Evolutionary conservation across 495 filamentous ascomycete species (phyloP).

Genomic region (Entonaema liquescens): DNA sequence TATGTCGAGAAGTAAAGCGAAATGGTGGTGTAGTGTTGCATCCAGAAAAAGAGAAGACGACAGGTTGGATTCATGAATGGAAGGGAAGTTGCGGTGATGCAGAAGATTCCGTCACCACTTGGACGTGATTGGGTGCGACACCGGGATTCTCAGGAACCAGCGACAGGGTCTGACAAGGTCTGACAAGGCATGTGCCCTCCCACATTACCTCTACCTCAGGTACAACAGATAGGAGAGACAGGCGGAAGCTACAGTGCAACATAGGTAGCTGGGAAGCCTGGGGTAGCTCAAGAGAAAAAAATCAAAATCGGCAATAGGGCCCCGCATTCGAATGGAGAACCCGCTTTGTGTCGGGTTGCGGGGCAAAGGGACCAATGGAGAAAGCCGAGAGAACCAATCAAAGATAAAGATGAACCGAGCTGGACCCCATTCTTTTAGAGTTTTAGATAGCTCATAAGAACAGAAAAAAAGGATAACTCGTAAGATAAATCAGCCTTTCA

Average conservation of each 20-base stretch:
- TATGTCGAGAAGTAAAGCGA: not conserved
- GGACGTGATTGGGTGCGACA: conserved; percentile 9
- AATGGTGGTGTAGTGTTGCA: conserved; percentile 17
- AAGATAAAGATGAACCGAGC: not conserved
- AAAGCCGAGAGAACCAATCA: not conserved
- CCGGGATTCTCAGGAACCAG: conserved; percentile 44
- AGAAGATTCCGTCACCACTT: conserved; percentile 44
- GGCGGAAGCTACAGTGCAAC: not conserved
- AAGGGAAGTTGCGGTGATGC: conserved; percentile 42
- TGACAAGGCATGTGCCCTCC: not conserved
- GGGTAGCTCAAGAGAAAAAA: conserved; percentile 29
- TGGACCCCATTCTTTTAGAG: conserved; percentile 3
- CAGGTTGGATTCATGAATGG: not conserved
- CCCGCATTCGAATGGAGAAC: conserved; percentile 34
- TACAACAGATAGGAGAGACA: not conserved
- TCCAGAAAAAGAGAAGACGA: conserved; percentile 31
- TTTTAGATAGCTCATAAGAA: not conserved
- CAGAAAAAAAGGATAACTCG: not conserved
- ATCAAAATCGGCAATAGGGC: conserved; percentile 29
- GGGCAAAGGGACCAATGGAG: conserved; percentile 14
- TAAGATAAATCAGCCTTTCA: not conserved
- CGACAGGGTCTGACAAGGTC: conserved; percentile 21
- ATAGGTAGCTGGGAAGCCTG: conserved; percentile 6
- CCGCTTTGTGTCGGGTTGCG: conserved; percentile 30
- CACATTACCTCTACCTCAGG: not conserved